Conservation (phyloP, 805 yeast genomes). For the Cyberlindnera mrakii region DNA sequence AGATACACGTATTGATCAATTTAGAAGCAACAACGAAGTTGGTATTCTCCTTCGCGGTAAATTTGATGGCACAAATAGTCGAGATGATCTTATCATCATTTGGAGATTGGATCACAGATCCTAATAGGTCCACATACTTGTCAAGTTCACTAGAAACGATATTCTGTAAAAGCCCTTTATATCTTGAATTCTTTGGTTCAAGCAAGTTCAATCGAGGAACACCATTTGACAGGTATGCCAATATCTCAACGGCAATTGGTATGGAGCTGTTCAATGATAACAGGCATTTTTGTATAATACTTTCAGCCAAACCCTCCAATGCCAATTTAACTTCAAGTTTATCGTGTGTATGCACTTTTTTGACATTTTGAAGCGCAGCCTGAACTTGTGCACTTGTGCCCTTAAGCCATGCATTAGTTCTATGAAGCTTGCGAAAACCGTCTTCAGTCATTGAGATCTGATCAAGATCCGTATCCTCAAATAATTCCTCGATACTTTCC, state of each 20-base stretch:
- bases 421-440: slow-evolving; percentile 25
- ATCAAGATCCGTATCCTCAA: slow-evolving; percentile 11
- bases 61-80: slow-evolving; percentile 17
- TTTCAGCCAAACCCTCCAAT: slow-evolving; percentile 26
- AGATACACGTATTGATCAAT: slow-evolving; percentile 10
- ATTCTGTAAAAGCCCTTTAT: slow-evolving; percentile 5
- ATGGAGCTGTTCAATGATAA: slow-evolving; percentile 31
- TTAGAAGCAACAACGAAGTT: slow-evolving; percentile 12
- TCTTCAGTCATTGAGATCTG: slow-evolving; percentile 14
- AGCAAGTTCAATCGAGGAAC: slow-evolving; percentile 3
- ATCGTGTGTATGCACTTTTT: slow-evolving; percentile 21
- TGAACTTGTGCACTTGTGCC: slow-evolving; percentile 47
- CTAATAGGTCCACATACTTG: slow-evolving; percentile 13
- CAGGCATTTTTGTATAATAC: slow-evolving; percentile 28
- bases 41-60: slow-evolving; percentile 6
- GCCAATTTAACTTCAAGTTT: slow-evolving; percentile 29
- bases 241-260: slow-evolving; percentile 30
- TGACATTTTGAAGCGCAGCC: slow-evolving; percentile 31
- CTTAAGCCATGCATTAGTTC: slow-evolving; percentile 49
- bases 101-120: slow-evolving; percentile 20
- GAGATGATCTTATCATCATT: slow-evolving; percentile 18
- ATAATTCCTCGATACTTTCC: slow-evolving; percentile 13
- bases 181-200: slow-evolving; percentile 9
- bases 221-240: slow-evolving; percentile 22
- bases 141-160: slow-evolving; percentile 15